phyloP scores from a whole-genome alignment of 1,284 basidiomycete genomes.

The Puccinia triticina region DNA sequence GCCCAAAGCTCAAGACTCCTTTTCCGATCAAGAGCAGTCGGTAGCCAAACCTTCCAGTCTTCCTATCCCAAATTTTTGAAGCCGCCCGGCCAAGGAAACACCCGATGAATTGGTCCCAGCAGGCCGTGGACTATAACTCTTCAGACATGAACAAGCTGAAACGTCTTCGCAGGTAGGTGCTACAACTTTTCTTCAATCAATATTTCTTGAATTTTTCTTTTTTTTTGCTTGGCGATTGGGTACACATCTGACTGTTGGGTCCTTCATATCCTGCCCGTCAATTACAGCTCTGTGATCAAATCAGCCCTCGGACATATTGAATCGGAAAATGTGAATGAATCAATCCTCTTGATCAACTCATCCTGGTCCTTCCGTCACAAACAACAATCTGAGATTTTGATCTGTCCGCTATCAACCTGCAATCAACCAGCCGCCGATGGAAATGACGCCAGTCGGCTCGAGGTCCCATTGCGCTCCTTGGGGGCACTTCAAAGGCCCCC shows the following conservation, averaged over 20 bases:
- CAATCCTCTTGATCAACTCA: conserved; percentile 38
- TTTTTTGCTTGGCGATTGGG: conserved; percentile 32
- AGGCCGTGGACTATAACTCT: conserved; percentile 94
- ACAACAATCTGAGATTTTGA: too few relatives aligned
- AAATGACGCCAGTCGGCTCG: too few relatives aligned
- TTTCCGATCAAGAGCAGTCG: too few relatives aligned
- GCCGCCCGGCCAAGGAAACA: conserved; percentile 60
- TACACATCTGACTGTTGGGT: not conserved
- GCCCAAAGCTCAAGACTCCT: too few relatives aligned
- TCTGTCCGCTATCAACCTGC: too few relatives aligned
- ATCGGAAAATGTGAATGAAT: conserved; percentile 90
- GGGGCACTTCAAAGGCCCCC: too few relatives aligned
- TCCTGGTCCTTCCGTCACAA: not conserved
- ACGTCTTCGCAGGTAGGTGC: conserved; percentile 79
- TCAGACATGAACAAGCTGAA: conserved; percentile 86
- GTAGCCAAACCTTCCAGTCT: too few relatives aligned
- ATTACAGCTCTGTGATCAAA: too few relatives aligned
- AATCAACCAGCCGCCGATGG: too few relatives aligned
- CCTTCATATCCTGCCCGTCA: conserved; percentile 64
- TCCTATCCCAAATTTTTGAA: too few relatives aligned
- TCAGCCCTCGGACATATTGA: conserved; percentile 96
- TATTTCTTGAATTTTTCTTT: too few relatives aligned
- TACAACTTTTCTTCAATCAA: conserved; percentile 19
- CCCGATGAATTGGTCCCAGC: conserved; percentile 82
- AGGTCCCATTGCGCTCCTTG: too few relatives aligned